A percentile compares a stretch with the other conserved stretches of the same genome.
These are phyloP conservation scores for Sedum album DNA, from an alignment of 164 flowering plant species.

Conservation along the genomic window DNA sequence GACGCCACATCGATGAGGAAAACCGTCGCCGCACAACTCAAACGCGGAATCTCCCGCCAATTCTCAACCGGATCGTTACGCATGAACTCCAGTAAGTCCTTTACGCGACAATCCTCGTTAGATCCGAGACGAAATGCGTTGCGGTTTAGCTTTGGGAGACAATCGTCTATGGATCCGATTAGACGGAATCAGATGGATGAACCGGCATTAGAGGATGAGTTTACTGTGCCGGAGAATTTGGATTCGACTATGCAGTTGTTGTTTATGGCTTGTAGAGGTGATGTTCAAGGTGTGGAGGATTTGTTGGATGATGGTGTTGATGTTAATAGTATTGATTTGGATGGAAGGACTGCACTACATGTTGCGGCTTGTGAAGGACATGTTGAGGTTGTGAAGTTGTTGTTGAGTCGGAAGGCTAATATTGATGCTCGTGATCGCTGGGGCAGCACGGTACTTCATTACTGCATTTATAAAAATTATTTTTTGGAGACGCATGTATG, in stretches of 20 bases:
- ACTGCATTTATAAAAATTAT: no score
- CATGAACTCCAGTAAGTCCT: background rate
- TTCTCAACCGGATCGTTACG: background rate
- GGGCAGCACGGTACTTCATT: conserved; percentile 94
- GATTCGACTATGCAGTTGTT: no score
- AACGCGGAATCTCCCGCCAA: conserved; percentile 1
- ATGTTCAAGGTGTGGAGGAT: conserved; percentile 60
- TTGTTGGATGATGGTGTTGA: conserved; percentile 66
- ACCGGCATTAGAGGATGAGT: no score
- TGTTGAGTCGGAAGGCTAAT: conserved; percentile 59
- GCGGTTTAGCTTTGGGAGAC: no score
- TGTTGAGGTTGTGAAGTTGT: conserved; percentile 53
- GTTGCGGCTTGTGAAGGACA: conserved; percentile 93
- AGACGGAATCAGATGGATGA: no score
- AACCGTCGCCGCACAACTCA: conserved; percentile 4
- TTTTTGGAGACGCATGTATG: no score
- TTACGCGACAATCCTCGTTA: no score
- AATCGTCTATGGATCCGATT: no score
- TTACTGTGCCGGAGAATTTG: no score
- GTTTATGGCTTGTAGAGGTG: no score
- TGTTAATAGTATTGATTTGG: conserved; percentile 83
- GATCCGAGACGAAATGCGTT: no score
- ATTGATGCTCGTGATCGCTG: conserved; percentile 94
- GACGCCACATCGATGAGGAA: background rate
- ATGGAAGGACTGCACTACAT: conserved; percentile 86